Evolutionary conservation across 495 filamentous ascomycete genomes (phyloP).

Genomic region (Penicillium canariense): DNA sequence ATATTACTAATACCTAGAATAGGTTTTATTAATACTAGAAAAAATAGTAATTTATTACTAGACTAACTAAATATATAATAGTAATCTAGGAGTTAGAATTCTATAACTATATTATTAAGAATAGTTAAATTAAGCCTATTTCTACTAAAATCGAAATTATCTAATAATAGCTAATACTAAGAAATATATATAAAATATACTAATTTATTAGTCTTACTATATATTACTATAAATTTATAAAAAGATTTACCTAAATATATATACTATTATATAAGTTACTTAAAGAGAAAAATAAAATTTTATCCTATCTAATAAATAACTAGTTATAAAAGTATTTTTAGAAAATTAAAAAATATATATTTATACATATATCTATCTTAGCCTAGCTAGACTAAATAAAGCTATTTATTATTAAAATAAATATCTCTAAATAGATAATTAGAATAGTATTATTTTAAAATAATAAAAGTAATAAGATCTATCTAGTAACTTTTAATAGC

Average conservation of each 20-base stretch:
- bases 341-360: neutral
- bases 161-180: neutral
- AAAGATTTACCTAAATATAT: neutral
- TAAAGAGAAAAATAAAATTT: neutral
- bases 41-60: neutral
- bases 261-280: neutral
- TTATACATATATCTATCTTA: neutral
- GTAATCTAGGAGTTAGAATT: neutral
- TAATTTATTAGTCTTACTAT: neutral
- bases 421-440: neutral
- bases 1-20: neutral
- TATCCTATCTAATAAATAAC: neutral
- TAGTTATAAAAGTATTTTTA: neutral
- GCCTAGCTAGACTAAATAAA: neutral
- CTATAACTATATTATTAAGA: conserved; percentile 6
- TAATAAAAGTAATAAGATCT: neutral
- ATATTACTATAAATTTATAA: neutral
- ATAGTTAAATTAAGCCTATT: neutral
- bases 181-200: neutral
- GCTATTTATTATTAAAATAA: neutral
- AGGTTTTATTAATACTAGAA: no score
- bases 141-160: neutral
- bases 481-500: neutral
- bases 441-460: neutral
- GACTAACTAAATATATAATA: neutral